Conservation (phyloP, 257 asterid species). For the Fraxinus americana region DNA sequence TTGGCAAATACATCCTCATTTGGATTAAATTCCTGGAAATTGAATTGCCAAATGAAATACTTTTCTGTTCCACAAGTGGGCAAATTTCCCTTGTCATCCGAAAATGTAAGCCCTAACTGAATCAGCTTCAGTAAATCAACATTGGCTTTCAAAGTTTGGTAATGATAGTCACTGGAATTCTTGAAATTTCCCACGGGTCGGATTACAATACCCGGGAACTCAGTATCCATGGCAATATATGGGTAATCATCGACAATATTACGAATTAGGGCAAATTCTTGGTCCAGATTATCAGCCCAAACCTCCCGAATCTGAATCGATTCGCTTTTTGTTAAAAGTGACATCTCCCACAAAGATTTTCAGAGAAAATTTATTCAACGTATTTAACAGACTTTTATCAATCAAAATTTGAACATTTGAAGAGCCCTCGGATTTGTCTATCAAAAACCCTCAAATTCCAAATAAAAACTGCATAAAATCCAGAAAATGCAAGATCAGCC, state of each 20-base stretch:
- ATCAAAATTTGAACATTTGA: constrained; percentile 12
- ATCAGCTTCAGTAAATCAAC: constrained; percentile 73
- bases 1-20: constrained; percentile 64
- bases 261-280: constrained; percentile 64
- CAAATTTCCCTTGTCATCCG: constrained; percentile 70
- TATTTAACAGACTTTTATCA: neutral
- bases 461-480: constrained; percentile 44
- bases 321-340: constrained; percentile 61
- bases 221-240: constrained; percentile 79
- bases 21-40: constrained; percentile 68
- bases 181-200: constrained; percentile 64
- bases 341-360: constrained; percentile 43
- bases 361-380: constrained; percentile 13
- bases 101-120: constrained; percentile 69
- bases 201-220: constrained; percentile 71
- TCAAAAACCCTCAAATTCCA: constrained; percentile 16
- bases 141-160: constrained; percentile 63
- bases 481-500: constrained; percentile 9
- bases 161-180: constrained; percentile 57
- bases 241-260: constrained; percentile 67
- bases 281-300: constrained; percentile 71
- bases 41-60: constrained; percentile 73
- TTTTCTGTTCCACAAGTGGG: constrained; percentile 70
- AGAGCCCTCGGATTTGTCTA: constrained; percentile 12
- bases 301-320: constrained; percentile 75